Base-by-base conservation (phyloP, 2,329 filamentous ascomycete genomes). In the Fonsecaea monophora region DNA sequence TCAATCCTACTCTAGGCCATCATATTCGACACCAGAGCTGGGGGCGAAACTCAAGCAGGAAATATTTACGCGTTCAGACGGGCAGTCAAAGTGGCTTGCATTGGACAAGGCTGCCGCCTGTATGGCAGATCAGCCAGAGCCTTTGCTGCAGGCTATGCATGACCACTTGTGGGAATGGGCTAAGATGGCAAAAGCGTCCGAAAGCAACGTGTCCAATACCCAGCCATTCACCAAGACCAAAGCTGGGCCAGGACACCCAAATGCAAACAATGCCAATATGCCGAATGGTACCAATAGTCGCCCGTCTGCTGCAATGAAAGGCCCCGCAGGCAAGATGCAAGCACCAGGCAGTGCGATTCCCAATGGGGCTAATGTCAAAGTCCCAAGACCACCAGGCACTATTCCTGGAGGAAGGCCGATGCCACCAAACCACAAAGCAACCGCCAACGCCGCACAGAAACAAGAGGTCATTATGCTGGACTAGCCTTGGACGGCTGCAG, bases 101-200 rank as follows among this genome's bases (percentile, higher is more conserved):
- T 56, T 72, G 32, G 71, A 72, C 57, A 67, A 59, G 32, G 69
- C 69, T 8, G 70, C 69, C n/a, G 62, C 55, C 8, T 73, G 70
- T 40, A 40, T 65, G 53, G 63, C 63, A 18, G 65, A 70, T 35
- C 55, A 65, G 21, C 71, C 71, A 32, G 62, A 72, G 54, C 53
- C 59, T 45, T 48, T 72, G 34, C 56, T 73, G 15, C 42, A 62
- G 25, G 70, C 70, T 32, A 59, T 73, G 38, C 69, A 73, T 53
- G 65, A 71, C 18, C 56, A 68, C 10, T 55, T 73, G n/a, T 59
- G 57, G 32, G 60, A 53, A 2, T 73, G 68, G 66, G 64, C 67
- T 21, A 70, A 68, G 42, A 64, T 70, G 50, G 56, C 53, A 7
- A 65, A 45, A 60, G 37, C 54, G 18, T 48, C 57, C 30, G 62